Evolutionary conservation across 1,284 basidiomycete species (phyloP).

Genomic region (Singerocomus rubriflavus): DNA sequence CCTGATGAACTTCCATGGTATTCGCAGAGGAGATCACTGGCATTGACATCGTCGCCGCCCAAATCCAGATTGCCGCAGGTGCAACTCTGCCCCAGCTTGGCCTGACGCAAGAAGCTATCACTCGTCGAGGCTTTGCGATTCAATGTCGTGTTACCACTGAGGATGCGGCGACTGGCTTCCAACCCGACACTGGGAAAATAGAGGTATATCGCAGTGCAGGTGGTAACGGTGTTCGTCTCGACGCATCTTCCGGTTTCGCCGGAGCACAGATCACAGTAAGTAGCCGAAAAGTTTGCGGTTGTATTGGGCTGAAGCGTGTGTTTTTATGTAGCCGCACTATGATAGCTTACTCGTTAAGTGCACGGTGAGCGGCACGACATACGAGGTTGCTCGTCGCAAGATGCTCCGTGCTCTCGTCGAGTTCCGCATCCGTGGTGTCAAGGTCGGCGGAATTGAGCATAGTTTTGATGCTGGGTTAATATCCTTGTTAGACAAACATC

Average conservation of each 20-base stretch:
- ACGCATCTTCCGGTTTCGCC: slow-evolving; percentile 97
- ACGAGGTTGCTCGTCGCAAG: slow-evolving; percentile 97
- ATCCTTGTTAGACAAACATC: slow-evolving; percentile 80
- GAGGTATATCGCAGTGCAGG: slow-evolving; percentile 99
- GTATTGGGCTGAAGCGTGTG: not conserved
- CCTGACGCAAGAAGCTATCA: slow-evolving; percentile 94
- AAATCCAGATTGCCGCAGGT: slow-evolving; percentile 98
- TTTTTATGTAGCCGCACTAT: slow-evolving; percentile 77
- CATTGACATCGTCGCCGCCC: slow-evolving; percentile 97
- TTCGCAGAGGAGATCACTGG: slow-evolving; percentile 93
- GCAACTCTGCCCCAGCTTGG: slow-evolving; percentile 95
- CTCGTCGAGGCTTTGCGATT: slow-evolving; percentile 95
- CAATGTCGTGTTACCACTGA: slow-evolving; percentile 99
- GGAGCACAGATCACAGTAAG: slow-evolving; percentile 96
- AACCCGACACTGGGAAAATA: slow-evolving; percentile 99
- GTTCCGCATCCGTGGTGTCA: slow-evolving; percentile 99
- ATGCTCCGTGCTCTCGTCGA: slow-evolving; percentile 99
- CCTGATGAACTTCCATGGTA: slow-evolving; percentile 1
- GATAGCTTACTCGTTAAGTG: slow-evolving; percentile 98
- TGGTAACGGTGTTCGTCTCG: slow-evolving; percentile 97
- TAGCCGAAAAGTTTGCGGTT: not conserved
- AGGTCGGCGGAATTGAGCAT: slow-evolving; percentile 46
- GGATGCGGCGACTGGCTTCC: slow-evolving; percentile 88
- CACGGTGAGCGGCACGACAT: slow-evolving; percentile 94
- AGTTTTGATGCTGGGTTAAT: slow-evolving; percentile 1